Conservation (phyloP, 2,329 filamentous ascomycete genomes). For the Phialemoniopsis sp. region DNA sequence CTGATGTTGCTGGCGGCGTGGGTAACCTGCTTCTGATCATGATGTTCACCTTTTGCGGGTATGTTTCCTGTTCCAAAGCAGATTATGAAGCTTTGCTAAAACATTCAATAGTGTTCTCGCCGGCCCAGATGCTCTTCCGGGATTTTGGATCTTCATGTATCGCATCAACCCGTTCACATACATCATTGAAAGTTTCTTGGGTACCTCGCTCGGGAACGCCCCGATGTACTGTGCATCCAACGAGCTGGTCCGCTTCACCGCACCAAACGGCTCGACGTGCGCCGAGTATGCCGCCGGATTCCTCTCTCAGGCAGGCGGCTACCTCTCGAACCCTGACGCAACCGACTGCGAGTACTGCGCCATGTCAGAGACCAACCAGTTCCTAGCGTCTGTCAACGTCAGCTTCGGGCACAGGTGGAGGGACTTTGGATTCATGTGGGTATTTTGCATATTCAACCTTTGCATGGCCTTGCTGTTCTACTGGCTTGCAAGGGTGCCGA, state of each 20-base stretch:
- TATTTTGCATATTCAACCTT: conserved; percentile 62
- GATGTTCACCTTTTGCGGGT: no score
- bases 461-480: no score
- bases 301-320: conserved; percentile 51
- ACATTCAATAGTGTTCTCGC: no score
- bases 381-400: conserved; percentile 55
- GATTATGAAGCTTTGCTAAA: no score
- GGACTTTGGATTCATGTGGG: conserved; percentile 61
- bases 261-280: conserved; percentile 58
- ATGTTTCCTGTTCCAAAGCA: no score
- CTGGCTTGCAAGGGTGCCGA: no score
- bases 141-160: conserved; percentile 49
- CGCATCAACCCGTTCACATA: conserved; percentile 66
- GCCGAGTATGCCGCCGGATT: conserved; percentile 52
- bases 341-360: conserved; percentile 63
- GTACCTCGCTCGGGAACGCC: conserved; percentile 47
- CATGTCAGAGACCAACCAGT: conserved; percentile 56
- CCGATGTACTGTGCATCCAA: conserved; percentile 48
- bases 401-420: conserved; percentile 60
- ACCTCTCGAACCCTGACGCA: conserved; percentile 52
- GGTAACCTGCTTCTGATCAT: no score
- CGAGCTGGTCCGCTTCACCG: conserved; percentile 57
- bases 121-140: conserved; percentile 5
- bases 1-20: no score
- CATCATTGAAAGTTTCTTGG: conserved; percentile 58